Conservation (phyloP, 2,329 filamentous ascomycete species). For the Talaromyces sp. region DNA sequence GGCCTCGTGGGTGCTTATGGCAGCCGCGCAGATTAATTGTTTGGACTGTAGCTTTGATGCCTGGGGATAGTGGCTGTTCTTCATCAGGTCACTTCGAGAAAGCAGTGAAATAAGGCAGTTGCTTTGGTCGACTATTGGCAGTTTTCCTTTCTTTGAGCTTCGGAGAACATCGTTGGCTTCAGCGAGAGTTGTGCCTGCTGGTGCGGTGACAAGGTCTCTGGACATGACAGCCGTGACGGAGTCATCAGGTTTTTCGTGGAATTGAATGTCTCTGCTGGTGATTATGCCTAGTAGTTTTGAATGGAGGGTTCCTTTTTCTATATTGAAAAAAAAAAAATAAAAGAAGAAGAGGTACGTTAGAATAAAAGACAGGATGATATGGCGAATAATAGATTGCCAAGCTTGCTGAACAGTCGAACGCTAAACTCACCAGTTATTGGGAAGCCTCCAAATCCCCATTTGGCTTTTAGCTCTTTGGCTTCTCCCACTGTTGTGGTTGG, state of each 20-base stretch:
- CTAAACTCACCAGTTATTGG: slow-evolving; percentile 87
- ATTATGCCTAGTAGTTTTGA: slow-evolving; percentile 97
- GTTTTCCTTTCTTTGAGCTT: slow-evolving; percentile 97
- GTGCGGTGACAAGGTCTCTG: slow-evolving; percentile 87
- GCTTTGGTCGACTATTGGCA: slow-evolving; percentile 83
- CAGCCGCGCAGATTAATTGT: slow-evolving; percentile 92
- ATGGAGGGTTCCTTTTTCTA: slow-evolving; percentile 87
- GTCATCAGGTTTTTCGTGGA: slow-evolving; percentile 74
- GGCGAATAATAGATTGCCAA: slow-evolving; percentile 90
- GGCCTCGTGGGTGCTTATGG: slow-evolving; percentile 91
- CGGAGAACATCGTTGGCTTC: slow-evolving; percentile 94
- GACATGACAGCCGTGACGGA: slow-evolving; percentile 92
- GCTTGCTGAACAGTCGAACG: slow-evolving; percentile 69
- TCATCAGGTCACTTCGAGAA: slow-evolving; percentile 93
- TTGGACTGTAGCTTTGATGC: slow-evolving; percentile 98
- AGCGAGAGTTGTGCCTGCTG: slow-evolving; percentile 75
- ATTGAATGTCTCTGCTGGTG: slow-evolving; percentile 97
- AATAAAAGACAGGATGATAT: no score
- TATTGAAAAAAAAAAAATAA: no score
- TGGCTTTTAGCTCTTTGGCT: slow-evolving; percentile 89
- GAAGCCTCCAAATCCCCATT: slow-evolving; percentile 98
- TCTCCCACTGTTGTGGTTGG: slow-evolving; percentile 86
- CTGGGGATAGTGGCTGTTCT: slow-evolving; percentile 96
- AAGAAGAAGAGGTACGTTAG: no score
- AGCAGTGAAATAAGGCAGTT: slow-evolving; percentile 90